Evolutionary conservation across 176 grass and related monocot species (phyloP).

Genomic region (Otatea glauca): DNA sequence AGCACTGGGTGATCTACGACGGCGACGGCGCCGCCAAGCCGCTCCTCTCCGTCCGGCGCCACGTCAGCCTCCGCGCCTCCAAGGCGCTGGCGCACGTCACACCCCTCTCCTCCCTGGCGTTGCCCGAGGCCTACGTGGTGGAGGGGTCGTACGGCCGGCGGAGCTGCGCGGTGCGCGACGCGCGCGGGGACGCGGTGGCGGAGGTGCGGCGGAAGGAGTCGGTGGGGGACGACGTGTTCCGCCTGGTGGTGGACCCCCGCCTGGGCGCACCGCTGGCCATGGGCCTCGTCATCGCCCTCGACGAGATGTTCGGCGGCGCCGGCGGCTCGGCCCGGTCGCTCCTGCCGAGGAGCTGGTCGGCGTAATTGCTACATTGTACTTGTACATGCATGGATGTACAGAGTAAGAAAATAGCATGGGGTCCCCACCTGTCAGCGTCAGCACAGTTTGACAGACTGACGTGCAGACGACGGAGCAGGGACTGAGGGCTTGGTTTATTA

Average conservation of each 20-base stretch:
- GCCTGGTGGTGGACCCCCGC: conserved; percentile 42
- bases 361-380: neutral
- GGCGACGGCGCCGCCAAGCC: conserved; percentile 27
- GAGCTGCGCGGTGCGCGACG: conserved; percentile 56
- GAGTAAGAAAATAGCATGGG: no score
- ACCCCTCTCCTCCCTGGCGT: neutral
- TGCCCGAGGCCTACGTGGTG: conserved; percentile 38
- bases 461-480: no score
- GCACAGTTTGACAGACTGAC: no score
- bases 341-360: conserved; percentile 51
- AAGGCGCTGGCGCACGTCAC: conserved; percentile 53
- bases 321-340: conserved; percentile 23
- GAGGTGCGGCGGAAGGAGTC: conserved; percentile 69
- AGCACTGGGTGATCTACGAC: conserved; percentile 70
- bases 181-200: conserved; percentile 47
- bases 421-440: no score
- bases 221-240: conserved; percentile 64
- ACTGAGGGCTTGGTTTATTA: no score
- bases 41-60: conserved; percentile 60
- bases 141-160: conserved; percentile 75
- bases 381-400: no score
- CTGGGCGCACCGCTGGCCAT: conserved; percentile 58
- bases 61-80: conserved; percentile 40
- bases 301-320: conserved; percentile 65
- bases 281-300: conserved; percentile 73